Evolutionary conservation across 208 protist genomes (phyloP).

Genomic region (Trypanosoma rangeli): DNA sequence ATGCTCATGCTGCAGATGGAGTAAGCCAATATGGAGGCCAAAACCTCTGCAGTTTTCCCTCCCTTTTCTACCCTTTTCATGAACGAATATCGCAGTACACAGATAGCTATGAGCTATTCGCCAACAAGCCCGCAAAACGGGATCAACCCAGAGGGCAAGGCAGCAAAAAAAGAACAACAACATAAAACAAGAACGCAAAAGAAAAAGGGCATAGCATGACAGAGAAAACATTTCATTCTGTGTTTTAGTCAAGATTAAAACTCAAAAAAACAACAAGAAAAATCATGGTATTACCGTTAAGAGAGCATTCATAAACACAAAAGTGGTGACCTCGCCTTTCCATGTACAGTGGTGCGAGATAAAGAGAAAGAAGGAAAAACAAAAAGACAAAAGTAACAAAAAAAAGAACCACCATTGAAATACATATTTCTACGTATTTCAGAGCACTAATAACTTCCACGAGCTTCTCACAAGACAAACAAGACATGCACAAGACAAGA

Average conservation of each 20-base stretch:
- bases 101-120: constrained; percentile 8
- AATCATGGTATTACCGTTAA: neutral
- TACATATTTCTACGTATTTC: too few species aligned
- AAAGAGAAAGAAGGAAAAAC: constrained; percentile 22
- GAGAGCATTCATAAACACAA: constrained; percentile 1
- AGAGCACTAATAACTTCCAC: too few species aligned
- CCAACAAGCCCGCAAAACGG: neutral
- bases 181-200: too few species aligned
- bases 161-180: too few species aligned
- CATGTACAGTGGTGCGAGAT: constrained; percentile 2
- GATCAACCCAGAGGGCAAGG: neutral
- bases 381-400: constrained; percentile 8
- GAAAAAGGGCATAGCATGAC: too few species aligned
- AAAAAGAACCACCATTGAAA: too few species aligned
- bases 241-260: too few species aligned
- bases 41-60: constrained; percentile 20
- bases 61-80: neutral
- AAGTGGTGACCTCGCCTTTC: too few species aligned
- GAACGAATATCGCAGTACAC: neutral
- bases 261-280: too few species aligned
- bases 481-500: too few species aligned
- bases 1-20: constrained; percentile 78
- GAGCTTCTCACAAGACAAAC: too few species aligned
- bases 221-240: too few species aligned
- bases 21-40: constrained; percentile 60